These are phyloP conservation scores for Cryptococcus floricola DNA, from an alignment of 1,284 basidiomycete species.

Conservation along the genomic window DNA sequence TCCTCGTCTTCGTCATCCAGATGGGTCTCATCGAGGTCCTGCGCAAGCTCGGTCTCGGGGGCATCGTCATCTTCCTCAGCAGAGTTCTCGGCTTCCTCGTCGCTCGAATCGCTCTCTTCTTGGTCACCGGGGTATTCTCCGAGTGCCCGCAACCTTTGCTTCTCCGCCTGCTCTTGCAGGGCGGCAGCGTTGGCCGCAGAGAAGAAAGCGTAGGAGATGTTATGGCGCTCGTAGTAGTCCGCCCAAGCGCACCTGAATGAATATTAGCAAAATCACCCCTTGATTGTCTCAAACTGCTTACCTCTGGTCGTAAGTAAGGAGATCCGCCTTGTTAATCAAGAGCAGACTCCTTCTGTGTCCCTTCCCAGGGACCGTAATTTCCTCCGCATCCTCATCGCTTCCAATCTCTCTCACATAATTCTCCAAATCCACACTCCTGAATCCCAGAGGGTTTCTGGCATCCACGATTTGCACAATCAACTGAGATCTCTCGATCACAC, in stretches of 20 bases:
- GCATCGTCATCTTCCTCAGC: slow-evolving; percentile 35
- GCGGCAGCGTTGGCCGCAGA: slow-evolving; percentile 88
- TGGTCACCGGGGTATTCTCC: slow-evolving; percentile 41
- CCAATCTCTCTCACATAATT: slow-evolving; percentile 80
- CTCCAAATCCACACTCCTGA: slow-evolving; percentile 89
- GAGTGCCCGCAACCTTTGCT: slow-evolving; percentile 38
- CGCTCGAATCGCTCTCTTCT: slow-evolving; percentile 32
- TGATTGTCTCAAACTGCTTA: slow-evolving; percentile 38
- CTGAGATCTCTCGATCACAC: slow-evolving; percentile 89
- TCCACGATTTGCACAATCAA: slow-evolving; percentile 94
- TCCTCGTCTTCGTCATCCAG: slow-evolving; percentile 56
- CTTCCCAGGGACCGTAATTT: slow-evolving; percentile 61
- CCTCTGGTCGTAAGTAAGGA: slow-evolving; percentile 85
- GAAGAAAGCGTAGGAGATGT: slow-evolving; percentile 88
- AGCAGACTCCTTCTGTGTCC: slow-evolving; percentile 71
- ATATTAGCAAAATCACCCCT: not conserved
- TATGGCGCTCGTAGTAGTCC: slow-evolving; percentile 81
- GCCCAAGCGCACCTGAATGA: slow-evolving; percentile 69
- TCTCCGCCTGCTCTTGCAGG: slow-evolving; percentile 66
- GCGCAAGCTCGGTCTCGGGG: slow-evolving; percentile 36
- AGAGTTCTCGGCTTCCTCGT: slow-evolving; percentile 21
- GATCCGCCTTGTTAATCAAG: slow-evolving; percentile 94
- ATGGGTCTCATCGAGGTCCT: slow-evolving; percentile 24
- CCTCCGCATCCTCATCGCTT: slow-evolving; percentile 63
- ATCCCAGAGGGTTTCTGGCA: slow-evolving; percentile 83